Evolutionary conservation across 495 filamentous ascomycete species (phyloP), one percentile per base, ranked within the genome.

Genomic region (Daldinia decipiens): DNA sequence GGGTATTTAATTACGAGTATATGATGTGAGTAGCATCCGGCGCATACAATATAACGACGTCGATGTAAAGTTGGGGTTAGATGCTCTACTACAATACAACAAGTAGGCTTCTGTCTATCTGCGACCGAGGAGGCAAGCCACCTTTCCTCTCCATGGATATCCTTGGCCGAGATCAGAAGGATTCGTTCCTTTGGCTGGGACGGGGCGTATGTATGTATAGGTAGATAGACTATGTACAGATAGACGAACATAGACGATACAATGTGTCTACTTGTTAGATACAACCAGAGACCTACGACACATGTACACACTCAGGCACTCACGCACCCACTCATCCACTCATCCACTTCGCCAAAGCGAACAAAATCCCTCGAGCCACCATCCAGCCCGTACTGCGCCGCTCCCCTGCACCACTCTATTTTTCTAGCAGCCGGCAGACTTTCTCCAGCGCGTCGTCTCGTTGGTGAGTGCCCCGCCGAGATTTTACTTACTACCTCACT

Each of bases 301-400:
- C 38, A 62, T 57, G 52, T 62, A 62, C 51, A 36, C n/a, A n/a
- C n/a, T n/a, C n/a, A n/a, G n/a, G n/a, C n/a, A n/a, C 34, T 13
- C 24, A 45, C 17, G 12, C 50, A 17, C 17, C 13, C 50, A 31
- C 12, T 24, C 19, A 8, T 31, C n/a, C n/a, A n/a, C n/a, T n/a
- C n/a, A n/a, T n/a, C 50, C 50, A 53, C 13, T 47, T 53, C 26
- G 12, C 38, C 8, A 64, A 55, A 29, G 59, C 63, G 69, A 62
- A 59, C 21, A 15, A 51, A 58, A 72, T 68, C 70, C 65, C 67
- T 68, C 65, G 70, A 72, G 19, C 24, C 9, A 40, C 50, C 53
- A 40, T 27, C 24, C 62, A 13, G 47, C 26, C 59, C 51, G 62
- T 40, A 52, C 70, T 68, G 56, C 62, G 70, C 70, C 70, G 38